Evolutionary conservation across 495 filamentous ascomycete genomes (phyloP).

Genomic region (Geopyxis carbonaria): DNA sequence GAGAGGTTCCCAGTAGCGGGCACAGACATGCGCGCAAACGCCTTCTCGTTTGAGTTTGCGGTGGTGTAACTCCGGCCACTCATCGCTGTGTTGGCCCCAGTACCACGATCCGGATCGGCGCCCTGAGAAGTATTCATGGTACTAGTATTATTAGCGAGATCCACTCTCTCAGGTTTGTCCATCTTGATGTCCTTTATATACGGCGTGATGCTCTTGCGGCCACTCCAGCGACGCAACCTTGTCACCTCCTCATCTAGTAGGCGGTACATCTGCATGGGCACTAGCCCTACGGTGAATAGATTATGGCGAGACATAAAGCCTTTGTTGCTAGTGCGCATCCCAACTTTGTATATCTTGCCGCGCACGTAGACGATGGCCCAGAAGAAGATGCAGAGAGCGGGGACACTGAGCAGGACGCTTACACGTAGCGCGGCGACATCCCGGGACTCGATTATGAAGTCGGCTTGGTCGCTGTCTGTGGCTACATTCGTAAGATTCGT

Average conservation of each 20-base stretch:
- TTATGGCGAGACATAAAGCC: background rate
- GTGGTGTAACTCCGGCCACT: too few relatives aligned
- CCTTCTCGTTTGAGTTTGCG: too few relatives aligned
- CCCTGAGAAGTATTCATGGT: too few relatives aligned
- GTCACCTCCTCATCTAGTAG: conserved; percentile 6
- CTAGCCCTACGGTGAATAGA: conserved; percentile 1
- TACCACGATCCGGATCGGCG: too few relatives aligned
- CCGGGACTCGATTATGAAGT: background rate
- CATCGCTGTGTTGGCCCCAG: too few relatives aligned
- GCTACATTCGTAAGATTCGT: background rate
- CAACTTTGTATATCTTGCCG: background rate
- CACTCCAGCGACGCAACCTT: background rate
- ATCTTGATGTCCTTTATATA: conserved; percentile 4
- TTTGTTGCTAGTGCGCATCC: background rate
- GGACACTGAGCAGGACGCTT: background rate
- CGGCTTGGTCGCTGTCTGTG: background rate
- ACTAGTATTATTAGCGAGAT: too few relatives aligned
- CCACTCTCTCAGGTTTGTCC: too few relatives aligned
- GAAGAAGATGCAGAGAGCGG: conserved; percentile 1
- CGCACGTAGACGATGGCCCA: background rate
- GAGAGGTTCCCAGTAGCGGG: too few relatives aligned
- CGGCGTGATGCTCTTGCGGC: background rate
- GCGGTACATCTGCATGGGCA: background rate
- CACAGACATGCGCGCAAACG: too few relatives aligned
- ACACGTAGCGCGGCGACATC: conserved; percentile 4